Evolutionary conservation across 164 flowering plant species (phyloP).

Genomic region (Saururus chinensis): DNA sequence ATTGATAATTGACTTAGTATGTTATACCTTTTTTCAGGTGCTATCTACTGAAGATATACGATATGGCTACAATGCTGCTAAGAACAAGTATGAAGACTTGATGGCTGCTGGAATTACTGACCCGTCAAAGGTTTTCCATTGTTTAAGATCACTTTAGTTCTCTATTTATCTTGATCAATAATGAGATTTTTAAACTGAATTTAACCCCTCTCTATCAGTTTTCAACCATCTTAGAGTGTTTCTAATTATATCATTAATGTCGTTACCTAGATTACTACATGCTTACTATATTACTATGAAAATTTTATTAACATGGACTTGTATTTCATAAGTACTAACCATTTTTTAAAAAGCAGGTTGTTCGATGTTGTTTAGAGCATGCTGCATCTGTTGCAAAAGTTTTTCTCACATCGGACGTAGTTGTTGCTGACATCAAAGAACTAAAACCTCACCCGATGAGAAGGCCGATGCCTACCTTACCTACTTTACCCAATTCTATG

Average conservation of each 20-base stretch:
- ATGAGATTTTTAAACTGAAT: too few relatives aligned
- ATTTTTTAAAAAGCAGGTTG: slow-evolving; percentile 35
- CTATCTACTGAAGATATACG: slow-evolving; percentile 32
- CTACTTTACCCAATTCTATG: slow-evolving; percentile 1
- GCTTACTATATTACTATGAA: too few relatives aligned
- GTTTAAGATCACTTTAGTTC: neutral
- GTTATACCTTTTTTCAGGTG: slow-evolving; percentile 28
- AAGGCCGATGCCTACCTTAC: slow-evolving; percentile 21
- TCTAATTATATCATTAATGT: too few relatives aligned
- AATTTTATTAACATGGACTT: too few relatives aligned
- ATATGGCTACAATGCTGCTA: slow-evolving; percentile 86
- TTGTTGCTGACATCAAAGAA: slow-evolving; percentile 53
- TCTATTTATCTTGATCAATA: neutral
- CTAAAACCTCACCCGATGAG: slow-evolving; percentile 14
- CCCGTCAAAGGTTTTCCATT: slow-evolving; percentile 62
- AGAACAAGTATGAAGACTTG: slow-evolving; percentile 55
- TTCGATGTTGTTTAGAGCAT: slow-evolving; percentile 76
- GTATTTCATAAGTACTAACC: too few relatives aligned
- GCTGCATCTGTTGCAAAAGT: slow-evolving; percentile 75
- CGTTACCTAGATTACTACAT: too few relatives aligned
- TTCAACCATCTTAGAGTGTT: too few relatives aligned
- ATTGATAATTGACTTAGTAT: neutral
- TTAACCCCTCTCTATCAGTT: too few relatives aligned
- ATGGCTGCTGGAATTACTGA: slow-evolving; percentile 74
- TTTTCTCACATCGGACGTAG: slow-evolving; percentile 60